Evolutionary conservation across 352 stramenopile genomes (phyloP).

Genomic region (Nothophytophthora sp.): DNA sequence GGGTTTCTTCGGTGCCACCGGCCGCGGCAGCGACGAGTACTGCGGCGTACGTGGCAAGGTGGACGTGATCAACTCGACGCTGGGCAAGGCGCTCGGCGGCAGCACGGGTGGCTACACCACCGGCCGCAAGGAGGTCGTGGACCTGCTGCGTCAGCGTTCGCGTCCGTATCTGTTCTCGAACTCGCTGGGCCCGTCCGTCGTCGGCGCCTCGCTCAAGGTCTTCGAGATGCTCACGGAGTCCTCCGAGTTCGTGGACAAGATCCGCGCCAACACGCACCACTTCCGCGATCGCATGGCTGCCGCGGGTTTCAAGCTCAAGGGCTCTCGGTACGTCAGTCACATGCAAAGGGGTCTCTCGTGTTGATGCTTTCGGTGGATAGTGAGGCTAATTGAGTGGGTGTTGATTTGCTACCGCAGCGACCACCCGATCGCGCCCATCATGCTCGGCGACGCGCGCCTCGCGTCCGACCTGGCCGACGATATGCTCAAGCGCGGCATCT

Average conservation of each 20-base stretch:
- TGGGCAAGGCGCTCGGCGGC: conserved; percentile 93
- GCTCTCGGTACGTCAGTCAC: conserved; percentile 51
- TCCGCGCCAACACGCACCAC: conserved; percentile 88
- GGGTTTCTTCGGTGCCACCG: conserved; percentile 92
- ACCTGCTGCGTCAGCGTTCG: conserved; percentile 89
- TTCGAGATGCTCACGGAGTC: conserved; percentile 92
- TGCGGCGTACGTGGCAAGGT: conserved; percentile 88
- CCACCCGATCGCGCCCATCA: conserved; percentile 91
- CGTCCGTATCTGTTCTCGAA: conserved; percentile 95
- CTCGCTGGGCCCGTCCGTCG: conserved; percentile 91
- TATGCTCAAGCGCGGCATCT: conserved; percentile 93
- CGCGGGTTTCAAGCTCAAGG: conserved; percentile 90
- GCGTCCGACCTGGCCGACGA: conserved; percentile 90
- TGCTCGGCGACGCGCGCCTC: conserved; percentile 91
- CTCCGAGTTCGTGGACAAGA: conserved; percentile 87
- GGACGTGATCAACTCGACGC: conserved; percentile 95
- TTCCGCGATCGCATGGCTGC: conserved; percentile 92
- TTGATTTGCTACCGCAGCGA: conserved; percentile 43
- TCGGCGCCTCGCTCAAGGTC: conserved; percentile 92
- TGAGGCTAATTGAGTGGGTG: background rate
- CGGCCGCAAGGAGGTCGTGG: conserved; percentile 89
- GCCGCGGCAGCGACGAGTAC: conserved; percentile 92
- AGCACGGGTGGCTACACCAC: conserved; percentile 94
- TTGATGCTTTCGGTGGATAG: background rate
- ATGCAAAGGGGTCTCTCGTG: no score